A percentile compares a stretch with the other conserved stretches of the same genome.
These are phyloP conservation scores for Hygrocybe punicea DNA, from an alignment of 768 basidiomycete species.

Conservation along the genomic window DNA sequence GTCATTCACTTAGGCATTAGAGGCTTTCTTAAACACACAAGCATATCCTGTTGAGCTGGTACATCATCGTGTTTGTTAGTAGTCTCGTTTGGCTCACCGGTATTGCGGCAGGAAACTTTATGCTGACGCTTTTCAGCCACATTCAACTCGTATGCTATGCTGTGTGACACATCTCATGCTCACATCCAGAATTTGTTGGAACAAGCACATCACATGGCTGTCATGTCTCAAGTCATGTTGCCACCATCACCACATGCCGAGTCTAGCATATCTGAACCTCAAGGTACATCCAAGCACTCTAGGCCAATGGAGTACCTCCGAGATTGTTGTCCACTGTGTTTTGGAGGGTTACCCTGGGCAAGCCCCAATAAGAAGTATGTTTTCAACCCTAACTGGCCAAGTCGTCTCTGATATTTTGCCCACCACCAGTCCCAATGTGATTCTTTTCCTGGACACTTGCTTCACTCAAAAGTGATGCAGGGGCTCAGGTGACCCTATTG, in stretches of 20 bases:
- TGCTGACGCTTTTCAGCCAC: not conserved
- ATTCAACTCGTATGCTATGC: not conserved
- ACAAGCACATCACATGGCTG: not conserved
- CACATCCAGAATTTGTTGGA: not conserved
- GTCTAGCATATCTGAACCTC: not conserved
- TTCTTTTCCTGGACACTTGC: conserved; percentile 34
- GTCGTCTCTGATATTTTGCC: conserved; percentile 2
- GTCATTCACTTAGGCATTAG: conserved; percentile 14
- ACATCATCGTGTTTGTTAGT: not conserved
- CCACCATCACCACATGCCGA: not conserved
- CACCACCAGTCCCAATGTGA: conserved; percentile 19
- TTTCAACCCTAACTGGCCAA: not conserved
- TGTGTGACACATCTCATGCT: not conserved
- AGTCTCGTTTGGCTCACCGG: not conserved
- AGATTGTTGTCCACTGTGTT: conserved; percentile 26
- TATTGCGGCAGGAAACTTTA: not conserved
- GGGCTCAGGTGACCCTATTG: not conserved
- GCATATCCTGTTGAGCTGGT: not conserved
- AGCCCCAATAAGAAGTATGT: conserved; percentile 10
- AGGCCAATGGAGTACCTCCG: conserved; percentile 21
- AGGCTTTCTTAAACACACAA: not conserved
- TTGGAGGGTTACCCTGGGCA: conserved; percentile 16
- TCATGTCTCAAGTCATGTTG: not conserved
- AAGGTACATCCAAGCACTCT: not conserved
- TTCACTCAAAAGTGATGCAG: conserved; percentile 33